phyloP scores from a whole-genome alignment of 2,329 filamentous ascomycete species.

The Apiospora hydei region DNA sequence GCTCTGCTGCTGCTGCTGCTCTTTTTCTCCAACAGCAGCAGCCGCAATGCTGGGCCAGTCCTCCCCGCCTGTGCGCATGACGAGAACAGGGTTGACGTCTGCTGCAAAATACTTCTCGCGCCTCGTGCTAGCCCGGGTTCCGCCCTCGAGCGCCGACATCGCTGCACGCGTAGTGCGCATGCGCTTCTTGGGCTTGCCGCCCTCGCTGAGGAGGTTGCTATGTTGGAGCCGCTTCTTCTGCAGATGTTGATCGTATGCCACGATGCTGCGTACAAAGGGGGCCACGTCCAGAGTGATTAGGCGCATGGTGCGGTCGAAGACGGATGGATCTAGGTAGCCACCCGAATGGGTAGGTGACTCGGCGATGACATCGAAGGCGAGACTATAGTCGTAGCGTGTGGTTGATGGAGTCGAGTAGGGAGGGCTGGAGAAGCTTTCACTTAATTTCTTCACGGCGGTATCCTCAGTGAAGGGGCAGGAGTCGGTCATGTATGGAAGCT shows the following conservation, averaged over 20 bases:
- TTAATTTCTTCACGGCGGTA: constrained; percentile 41
- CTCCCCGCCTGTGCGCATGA: constrained; percentile 69
- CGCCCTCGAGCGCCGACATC: constrained; percentile 79
- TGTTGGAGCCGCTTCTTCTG: constrained; percentile 71
- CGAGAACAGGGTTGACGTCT: constrained; percentile 63
- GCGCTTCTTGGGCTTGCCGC: constrained; percentile 62
- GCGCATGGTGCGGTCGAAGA: constrained; percentile 75
- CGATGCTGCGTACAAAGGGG: constrained; percentile 88
- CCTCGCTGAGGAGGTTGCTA: constrained; percentile 68
- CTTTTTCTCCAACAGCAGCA: not conserved
- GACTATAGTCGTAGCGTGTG: constrained; percentile 59
- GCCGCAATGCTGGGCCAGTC: constrained; percentile 45
- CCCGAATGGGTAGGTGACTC: constrained; percentile 47
- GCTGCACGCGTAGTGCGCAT: constrained; percentile 77
- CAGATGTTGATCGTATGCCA: constrained; percentile 75
- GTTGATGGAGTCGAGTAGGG: constrained; percentile 41
- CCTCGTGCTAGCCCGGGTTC: constrained; percentile 69
- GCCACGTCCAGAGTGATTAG: constrained; percentile 80
- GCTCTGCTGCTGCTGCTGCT: not conserved
- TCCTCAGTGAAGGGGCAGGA: constrained; percentile 32
- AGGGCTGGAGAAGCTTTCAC: constrained; percentile 43
- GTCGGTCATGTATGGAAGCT: not conserved
- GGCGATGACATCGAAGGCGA: constrained; percentile 69
- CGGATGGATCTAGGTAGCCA: constrained; percentile 67
- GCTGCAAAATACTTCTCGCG: constrained; percentile 76